phyloP scores from a whole-genome alignment of 139 green algal genomes.

The Mychonastes homosphaera region DNA sequence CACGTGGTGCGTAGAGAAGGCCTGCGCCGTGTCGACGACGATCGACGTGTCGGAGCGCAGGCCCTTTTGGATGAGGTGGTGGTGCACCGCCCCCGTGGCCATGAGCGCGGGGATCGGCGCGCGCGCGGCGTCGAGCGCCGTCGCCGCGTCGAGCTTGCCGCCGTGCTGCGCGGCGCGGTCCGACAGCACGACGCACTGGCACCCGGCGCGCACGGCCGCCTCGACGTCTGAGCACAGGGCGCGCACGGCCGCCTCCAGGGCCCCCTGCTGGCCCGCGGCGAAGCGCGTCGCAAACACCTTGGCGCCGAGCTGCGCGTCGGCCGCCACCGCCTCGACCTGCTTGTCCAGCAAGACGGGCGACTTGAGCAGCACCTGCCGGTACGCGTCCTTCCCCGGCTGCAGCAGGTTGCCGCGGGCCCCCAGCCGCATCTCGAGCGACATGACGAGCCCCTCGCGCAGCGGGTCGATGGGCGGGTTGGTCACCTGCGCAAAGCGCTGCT shows the following conservation, averaged over 20 bases:
- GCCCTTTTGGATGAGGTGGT: slow-evolving; percentile 87
- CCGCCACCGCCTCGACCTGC: slow-evolving; percentile 68
- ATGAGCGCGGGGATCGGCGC: slow-evolving; percentile 88
- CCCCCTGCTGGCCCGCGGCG: slow-evolving; percentile 35
- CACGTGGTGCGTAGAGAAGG: slow-evolving; percentile 62
- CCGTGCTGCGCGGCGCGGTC: slow-evolving; percentile 37
- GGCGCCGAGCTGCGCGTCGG: slow-evolving; percentile 32
- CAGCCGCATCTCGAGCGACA: slow-evolving; percentile 91
- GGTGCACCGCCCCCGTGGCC: slow-evolving; percentile 88
- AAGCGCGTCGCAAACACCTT: slow-evolving; percentile 54
- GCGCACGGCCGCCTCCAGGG: slow-evolving; percentile 46
- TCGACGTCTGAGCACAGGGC: slow-evolving; percentile 68
- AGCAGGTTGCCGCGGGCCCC: slow-evolving; percentile 94
- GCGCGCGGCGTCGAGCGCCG: slow-evolving; percentile 24
- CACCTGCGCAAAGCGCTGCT: slow-evolving; percentile 98
- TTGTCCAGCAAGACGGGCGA: slow-evolving; percentile 84
- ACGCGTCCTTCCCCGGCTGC: slow-evolving; percentile 51
- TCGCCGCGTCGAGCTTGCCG: slow-evolving; percentile 1
- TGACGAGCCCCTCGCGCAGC: slow-evolving; percentile 95
- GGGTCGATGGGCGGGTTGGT: slow-evolving; percentile 99
- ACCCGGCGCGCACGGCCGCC: slow-evolving; percentile 71
- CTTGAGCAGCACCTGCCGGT: slow-evolving; percentile 69
- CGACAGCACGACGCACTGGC: slow-evolving; percentile 63
- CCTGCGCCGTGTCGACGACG: slow-evolving; percentile 79
- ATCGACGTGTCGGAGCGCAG: slow-evolving; percentile 85